A percentile compares a stretch with the other conserved stretches of the same genome.
Evolutionary conservation across 163 green algal species (phyloP).

Genomic region (Botryococcus braunii): DNA sequence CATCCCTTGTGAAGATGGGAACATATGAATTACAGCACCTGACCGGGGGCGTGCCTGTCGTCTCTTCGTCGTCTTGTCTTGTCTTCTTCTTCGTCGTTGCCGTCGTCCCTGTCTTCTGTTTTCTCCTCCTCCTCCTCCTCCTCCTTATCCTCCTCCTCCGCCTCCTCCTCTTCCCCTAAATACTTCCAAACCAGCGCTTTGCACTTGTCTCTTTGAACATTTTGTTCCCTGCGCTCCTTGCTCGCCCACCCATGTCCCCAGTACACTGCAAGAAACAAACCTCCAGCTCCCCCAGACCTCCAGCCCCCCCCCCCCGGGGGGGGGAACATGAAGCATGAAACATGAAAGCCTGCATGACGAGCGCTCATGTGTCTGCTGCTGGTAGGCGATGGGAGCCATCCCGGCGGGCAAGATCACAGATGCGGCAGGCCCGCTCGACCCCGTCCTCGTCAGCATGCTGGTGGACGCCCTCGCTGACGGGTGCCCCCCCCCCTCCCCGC

Average conservation of each 20-base stretch:
- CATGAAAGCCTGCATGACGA: not conserved
- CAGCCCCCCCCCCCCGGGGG: not conserved
- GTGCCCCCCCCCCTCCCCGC: conserved; percentile 8
- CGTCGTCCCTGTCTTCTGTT: no score
- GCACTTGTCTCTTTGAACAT: no score
- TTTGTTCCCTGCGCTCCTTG: not conserved
- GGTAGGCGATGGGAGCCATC: not conserved
- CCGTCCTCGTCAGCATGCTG: conserved; percentile 21
- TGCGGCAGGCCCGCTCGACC: conserved; percentile 17
- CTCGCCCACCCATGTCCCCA: not conserved
- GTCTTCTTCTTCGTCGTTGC: not conserved
- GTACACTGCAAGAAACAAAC: not conserved
- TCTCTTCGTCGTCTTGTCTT: no score
- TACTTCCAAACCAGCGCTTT: no score
- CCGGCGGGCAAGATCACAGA: not conserved
- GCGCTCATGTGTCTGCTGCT: not conserved
- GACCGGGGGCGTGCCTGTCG: no score
- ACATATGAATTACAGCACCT: no score
- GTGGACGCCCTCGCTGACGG: conserved; percentile 49
- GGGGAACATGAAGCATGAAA: not conserved
- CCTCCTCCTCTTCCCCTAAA: no score
- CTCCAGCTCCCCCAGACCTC: not conserved
- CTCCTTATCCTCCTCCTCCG: no score
- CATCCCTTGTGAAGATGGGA: not conserved
- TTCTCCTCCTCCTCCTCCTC: no score